A percentile compares a stretch with the other conserved stretches of the same genome.
Evolutionary conservation across 768 basidiomycete species (phyloP).

Genomic region (Pleurotus citrinopileatus): DNA sequence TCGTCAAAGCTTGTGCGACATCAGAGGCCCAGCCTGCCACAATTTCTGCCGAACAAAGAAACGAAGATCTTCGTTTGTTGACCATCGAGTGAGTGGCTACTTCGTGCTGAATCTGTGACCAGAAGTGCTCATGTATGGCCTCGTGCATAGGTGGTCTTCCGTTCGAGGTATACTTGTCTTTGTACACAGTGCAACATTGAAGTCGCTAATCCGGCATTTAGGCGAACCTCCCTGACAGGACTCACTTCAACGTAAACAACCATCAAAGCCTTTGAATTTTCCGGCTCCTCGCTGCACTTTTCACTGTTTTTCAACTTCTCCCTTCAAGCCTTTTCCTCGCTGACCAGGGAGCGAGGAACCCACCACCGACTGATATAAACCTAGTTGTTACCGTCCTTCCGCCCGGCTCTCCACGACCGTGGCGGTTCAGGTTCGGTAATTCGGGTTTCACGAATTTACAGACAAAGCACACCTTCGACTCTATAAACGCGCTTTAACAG

Average conservation of each 20-base stretch:
- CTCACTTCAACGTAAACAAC: conserved; percentile 8
- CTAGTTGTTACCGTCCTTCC: conserved; percentile 53
- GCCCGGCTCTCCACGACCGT: conserved; percentile 61
- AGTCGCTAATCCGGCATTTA: conserved; percentile 29
- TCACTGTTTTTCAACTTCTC: conserved; percentile 24
- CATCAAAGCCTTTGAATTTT: not conserved
- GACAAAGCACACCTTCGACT: conserved; percentile 14
- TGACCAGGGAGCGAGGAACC: conserved; percentile 68
- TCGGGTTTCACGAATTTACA: conserved; percentile 34
- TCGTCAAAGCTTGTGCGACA: conserved; percentile 30
- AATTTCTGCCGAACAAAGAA: conserved; percentile 77
- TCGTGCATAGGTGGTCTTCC: conserved; percentile 63
- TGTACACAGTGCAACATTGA: too few species aligned
- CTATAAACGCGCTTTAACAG: conserved; percentile 19
- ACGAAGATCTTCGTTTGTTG: conserved; percentile 79
- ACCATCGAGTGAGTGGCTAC: conserved; percentile 63
- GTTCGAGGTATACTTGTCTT: conserved; percentile 55
- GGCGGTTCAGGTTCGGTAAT: conserved; percentile 78
- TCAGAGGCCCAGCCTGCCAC: conserved; percentile 40
- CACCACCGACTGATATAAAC: conserved; percentile 51
- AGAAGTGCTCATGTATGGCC: conserved; percentile 15
- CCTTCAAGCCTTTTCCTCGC: conserved; percentile 65
- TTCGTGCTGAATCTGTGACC: conserved; percentile 14
- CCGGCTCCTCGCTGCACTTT: conserved; percentile 16
- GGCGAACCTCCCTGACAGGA: conserved; percentile 80